Conservation (phyloP, 2,329 filamentous ascomycete genomes). For the Phyllosticta paracitricarpa region DNA sequence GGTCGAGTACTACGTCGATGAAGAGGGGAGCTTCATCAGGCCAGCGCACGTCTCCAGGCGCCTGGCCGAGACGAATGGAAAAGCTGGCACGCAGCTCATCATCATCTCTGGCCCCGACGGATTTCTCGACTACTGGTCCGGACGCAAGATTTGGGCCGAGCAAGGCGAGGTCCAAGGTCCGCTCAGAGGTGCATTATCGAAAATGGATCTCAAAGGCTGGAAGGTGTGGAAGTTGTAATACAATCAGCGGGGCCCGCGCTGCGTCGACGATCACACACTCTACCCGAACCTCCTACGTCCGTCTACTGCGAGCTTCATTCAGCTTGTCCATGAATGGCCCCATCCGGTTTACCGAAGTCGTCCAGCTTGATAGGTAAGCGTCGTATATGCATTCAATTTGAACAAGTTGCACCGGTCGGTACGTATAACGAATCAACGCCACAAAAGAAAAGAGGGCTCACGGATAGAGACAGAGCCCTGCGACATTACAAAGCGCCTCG, state of each 20-base stretch:
- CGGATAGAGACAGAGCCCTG: not conserved
- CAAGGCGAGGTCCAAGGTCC: conserved; percentile 67
- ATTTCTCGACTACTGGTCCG: conserved; percentile 72
- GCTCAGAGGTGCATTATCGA: conserved; percentile 57
- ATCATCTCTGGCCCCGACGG: conserved; percentile 85
- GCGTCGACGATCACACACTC: not conserved
- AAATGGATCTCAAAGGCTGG: conserved; percentile 49
- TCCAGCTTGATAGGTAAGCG: not conserved
- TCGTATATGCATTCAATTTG: not conserved
- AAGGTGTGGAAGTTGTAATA: conserved; percentile 47
- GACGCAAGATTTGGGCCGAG: conserved; percentile 64
- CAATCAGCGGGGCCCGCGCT: not conserved
- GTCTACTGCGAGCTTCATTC: not conserved
- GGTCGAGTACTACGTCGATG: conserved; percentile 73
- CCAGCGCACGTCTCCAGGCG: conserved; percentile 26
- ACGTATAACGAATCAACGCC: not conserved
- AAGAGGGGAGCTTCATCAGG: conserved; percentile 58
- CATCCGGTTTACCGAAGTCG: not conserved
- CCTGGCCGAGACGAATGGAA: conserved; percentile 1
- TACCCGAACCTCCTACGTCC: not conserved
- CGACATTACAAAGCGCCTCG: not conserved
- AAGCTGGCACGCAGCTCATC: conserved; percentile 41
- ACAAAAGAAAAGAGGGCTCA: not conserved
- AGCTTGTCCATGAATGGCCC: not conserved
- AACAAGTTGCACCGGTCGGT: not conserved